phyloP scores from a whole-genome alignment of 768 basidiomycete species.

The Rhizopogon salebrosus region DNA sequence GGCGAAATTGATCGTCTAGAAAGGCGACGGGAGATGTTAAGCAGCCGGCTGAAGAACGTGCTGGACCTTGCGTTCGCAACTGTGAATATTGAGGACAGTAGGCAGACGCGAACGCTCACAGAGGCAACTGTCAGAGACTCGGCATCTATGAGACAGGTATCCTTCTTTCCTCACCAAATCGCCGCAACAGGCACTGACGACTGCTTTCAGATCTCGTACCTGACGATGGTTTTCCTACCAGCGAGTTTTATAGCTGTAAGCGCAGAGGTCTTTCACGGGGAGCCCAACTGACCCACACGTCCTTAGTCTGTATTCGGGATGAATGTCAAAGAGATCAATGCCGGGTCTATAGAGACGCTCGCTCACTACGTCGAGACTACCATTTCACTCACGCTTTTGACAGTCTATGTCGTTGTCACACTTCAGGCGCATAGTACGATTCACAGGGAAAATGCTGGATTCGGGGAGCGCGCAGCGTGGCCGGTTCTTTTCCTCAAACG shows the following conservation, averaged over 20 bases:
- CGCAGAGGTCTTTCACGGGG: not conserved
- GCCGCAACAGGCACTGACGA: not conserved
- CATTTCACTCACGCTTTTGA: constrained; percentile 41
- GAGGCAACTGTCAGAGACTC: constrained; percentile 38
- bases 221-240: constrained; percentile 60
- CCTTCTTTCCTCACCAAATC: constrained; percentile 19
- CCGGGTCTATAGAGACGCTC: constrained; percentile 25
- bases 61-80: constrained; percentile 44
- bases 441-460: constrained; percentile 14
- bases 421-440: constrained; percentile 34
- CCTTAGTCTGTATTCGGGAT: constrained; percentile 48
- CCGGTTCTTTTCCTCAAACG: constrained; percentile 13
- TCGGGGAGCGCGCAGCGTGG: constrained; percentile 17
- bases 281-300: not conserved
- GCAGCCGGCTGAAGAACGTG: constrained; percentile 26
- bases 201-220: constrained; percentile 32
- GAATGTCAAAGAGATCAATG: constrained; percentile 45
- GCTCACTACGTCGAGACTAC: constrained; percentile 36
- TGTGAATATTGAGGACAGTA: constrained; percentile 54
- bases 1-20: constrained; percentile 48
- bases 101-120: constrained; percentile 46
- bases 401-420: constrained; percentile 50
- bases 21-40: constrained; percentile 24
- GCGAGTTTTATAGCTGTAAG: constrained; percentile 38
- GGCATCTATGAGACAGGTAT: constrained; percentile 32